A percentile compares a stretch with the other conserved stretches of the same genome.
Evolutionary conservation across 306 rosid species (phyloP).

Genomic region (Sicyos baderoa): DNA sequence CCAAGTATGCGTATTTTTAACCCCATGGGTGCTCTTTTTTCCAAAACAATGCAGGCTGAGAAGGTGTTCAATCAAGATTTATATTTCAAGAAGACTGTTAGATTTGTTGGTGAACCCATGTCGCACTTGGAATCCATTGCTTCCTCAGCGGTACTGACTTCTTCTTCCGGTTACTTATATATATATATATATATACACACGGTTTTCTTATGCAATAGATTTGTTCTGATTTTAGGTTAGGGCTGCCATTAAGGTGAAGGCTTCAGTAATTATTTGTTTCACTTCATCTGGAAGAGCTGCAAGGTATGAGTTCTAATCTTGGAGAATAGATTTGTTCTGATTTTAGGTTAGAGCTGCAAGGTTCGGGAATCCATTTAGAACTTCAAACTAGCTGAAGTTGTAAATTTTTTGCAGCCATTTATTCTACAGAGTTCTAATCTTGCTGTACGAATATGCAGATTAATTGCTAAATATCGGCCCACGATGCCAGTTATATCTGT

Average conservation of each 20-base stretch:
- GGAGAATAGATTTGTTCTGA: too few relatives aligned
- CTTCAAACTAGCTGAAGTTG: not conserved
- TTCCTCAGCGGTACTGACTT: conserved; percentile 51
- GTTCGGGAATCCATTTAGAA: not conserved
- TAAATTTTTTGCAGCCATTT: not conserved
- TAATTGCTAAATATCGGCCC: conserved; percentile 50
- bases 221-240: conserved; percentile 48
- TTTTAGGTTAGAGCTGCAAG: too few relatives aligned
- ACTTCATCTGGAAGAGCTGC: conserved; percentile 99
- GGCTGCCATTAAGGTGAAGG: conserved; percentile 99
- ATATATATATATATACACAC: not conserved
- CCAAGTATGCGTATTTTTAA: not conserved
- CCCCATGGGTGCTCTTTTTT: not conserved
- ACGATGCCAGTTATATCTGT: conserved; percentile 46
- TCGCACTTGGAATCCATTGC: conserved; percentile 98
- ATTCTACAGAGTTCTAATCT: not conserved
- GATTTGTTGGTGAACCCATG: conserved; percentile 95
- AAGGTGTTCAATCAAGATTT: conserved; percentile 96
- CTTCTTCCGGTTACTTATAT: not conserved
- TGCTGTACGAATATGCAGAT: conserved; percentile 28
- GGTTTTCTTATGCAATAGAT: not conserved
- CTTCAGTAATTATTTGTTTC: conserved; percentile 84
- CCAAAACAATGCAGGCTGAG: conserved; percentile 57
- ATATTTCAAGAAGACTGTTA: conserved; percentile 87
- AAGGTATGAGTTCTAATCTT: too few relatives aligned